A percentile compares a stretch with the other conserved stretches of the same genome.
Conservation (phyloP, 306 rosid genomes). For the Lathyrus tuberosus region DNA sequence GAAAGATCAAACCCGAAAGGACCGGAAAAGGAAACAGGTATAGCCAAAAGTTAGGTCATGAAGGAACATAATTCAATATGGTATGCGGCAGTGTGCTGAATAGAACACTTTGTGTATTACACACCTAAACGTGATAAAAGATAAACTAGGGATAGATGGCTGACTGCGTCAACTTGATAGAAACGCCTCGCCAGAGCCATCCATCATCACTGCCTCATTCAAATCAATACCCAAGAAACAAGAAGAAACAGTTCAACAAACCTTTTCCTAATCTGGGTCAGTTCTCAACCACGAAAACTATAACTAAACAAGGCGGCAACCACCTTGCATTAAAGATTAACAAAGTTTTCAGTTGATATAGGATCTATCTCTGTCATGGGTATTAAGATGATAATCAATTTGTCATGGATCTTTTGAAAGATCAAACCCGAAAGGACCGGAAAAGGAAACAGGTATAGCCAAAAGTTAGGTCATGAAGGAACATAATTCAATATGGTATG, state of each 20-base stretch:
- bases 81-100: background rate
- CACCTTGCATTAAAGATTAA: too few relatives aligned
- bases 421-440: too few relatives aligned
- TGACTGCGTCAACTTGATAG: conserved; percentile 13
- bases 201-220: conserved; percentile 17
- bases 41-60: conserved; percentile 14
- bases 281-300: background rate
- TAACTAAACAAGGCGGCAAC: too few relatives aligned
- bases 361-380: too few relatives aligned
- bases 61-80: conserved; percentile 2
- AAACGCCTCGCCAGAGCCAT: background rate
- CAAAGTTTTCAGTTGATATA: too few relatives aligned
- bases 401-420: too few relatives aligned
- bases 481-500: background rate
- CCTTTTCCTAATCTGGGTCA: background rate
- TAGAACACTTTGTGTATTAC: background rate
- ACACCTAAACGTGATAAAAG: too few relatives aligned
- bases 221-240: background rate
- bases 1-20: too few relatives aligned
- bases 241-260: background rate
- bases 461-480: conserved; percentile 23
- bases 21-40: background rate
- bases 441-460: background rate
- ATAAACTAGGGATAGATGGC: background rate
- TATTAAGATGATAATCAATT: too few relatives aligned